Evolutionary conservation across 805 yeast genomes (phyloP), one percentile per base, ranked within the genome.

Genomic region (Zygosaccharomyces gambellarensis): DNA sequence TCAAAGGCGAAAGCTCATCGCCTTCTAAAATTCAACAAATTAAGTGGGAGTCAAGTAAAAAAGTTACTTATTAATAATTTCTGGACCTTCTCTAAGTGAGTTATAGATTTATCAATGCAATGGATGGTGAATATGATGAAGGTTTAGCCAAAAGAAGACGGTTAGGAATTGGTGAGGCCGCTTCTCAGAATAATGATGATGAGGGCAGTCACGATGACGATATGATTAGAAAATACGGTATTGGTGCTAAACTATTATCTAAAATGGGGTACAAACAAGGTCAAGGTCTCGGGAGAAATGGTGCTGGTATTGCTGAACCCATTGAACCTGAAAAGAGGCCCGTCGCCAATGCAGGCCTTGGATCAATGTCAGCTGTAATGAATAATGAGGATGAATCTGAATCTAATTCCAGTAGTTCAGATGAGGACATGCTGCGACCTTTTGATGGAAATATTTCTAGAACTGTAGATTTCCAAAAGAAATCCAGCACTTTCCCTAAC

Each of bases 241-340:
- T 89, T 34, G 98, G 98, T 32, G 96, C 96, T 2, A 68, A 76
- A 44, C 69, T 92, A 45, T 65, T 92, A 70, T 74, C 80, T 52
- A 78, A 81, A 53, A 90, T 92, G 98, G 99, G 99, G 0, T 90
- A 87, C 67, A 75, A 76, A 6, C 78, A 78, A 36, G 98, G 99
- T 0, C 73, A 78, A 59, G 98, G 97, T 0, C 74, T 92, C n/a
- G 99, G 99, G 2, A 71, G 71, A 4, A 64, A 74, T 22, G 80
- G 82, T 1, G 76, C 76, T 45, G 99, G 99, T 39, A 88, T 89
- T 1, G 75, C 76, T 0, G 79, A 76, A n/a, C 97, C 98, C 0
- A 81, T 92, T 5, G 84, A 87, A 52, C 84, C 87, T 3, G 76
- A 77, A 46, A 63, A 78, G 28, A 70, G 94, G 36, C 85, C 87